phyloP scores from a whole-genome alignment of 495 filamentous ascomycete species.

The Elasticomyces elasticus region DNA sequence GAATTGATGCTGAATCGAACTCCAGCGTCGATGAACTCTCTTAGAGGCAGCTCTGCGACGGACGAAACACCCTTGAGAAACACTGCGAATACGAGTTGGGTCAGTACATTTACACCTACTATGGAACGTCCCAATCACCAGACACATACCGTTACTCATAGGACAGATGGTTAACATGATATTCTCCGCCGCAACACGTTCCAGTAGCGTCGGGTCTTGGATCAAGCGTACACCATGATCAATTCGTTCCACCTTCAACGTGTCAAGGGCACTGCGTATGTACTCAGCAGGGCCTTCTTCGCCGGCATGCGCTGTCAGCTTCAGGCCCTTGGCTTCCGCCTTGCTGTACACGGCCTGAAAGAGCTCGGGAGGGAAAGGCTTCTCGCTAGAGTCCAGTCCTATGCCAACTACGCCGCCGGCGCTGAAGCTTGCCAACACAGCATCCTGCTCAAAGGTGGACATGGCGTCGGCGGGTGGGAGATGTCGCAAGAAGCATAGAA shows the following conservation, averaged over 20 bases:
- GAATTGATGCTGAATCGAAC: slow-evolving; percentile 36
- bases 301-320: slow-evolving; percentile 60
- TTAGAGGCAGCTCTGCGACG: slow-evolving; percentile 52
- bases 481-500: slow-evolving; percentile 56
- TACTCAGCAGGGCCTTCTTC: slow-evolving; percentile 64
- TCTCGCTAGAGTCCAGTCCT: slow-evolving; percentile 58
- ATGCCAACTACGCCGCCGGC: slow-evolving; percentile 49
- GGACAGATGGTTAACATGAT: slow-evolving; percentile 62
- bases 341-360: slow-evolving; percentile 50
- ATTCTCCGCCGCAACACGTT: slow-evolving; percentile 43
- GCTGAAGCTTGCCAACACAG: slow-evolving; percentile 42
- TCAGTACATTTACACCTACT: too few relatives aligned
- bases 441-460: slow-evolving; percentile 40
- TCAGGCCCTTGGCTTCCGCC: slow-evolving; percentile 43
- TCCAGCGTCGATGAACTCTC: slow-evolving; percentile 53
- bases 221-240: slow-evolving; percentile 63
- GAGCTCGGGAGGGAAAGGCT: slow-evolving; percentile 51
- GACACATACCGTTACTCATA: slow-evolving; percentile 65
- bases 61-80: slow-evolving; percentile 47
- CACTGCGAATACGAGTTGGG: too few relatives aligned
- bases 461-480: slow-evolving; percentile 47
- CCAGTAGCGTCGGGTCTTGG: slow-evolving; percentile 50
- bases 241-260: slow-evolving; percentile 49
- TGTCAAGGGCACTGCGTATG: slow-evolving; percentile 52
- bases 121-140: too few relatives aligned